phyloP scores from a whole-genome alignment of 2,329 filamentous ascomycete species.

The Verticillium longisporum region DNA sequence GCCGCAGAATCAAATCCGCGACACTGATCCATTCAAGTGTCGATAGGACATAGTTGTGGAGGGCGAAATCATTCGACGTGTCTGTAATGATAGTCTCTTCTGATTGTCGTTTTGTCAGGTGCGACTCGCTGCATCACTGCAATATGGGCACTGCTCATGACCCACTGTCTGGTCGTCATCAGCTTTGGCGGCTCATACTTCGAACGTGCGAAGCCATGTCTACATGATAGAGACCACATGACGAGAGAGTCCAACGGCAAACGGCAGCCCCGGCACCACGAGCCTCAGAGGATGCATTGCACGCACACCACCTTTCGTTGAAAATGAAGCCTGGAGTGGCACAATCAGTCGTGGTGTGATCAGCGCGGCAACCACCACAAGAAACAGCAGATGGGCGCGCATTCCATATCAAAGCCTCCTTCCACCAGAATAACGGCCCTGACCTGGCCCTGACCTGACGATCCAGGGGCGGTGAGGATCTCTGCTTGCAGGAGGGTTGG shows the following conservation, averaged over 20 bases:
- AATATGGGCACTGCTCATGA: too few relatives aligned
- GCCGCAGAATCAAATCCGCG: background rate
- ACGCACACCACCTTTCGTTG: background rate
- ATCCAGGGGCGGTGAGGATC: constrained; percentile 2
- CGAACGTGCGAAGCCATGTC: constrained; percentile 2
- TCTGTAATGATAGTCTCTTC: too few relatives aligned
- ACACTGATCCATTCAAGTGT: too few relatives aligned
- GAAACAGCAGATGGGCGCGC: constrained; percentile 6
- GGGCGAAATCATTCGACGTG: too few relatives aligned
- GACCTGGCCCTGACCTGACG: background rate
- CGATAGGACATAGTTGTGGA: too few relatives aligned
- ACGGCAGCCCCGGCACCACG: background rate
- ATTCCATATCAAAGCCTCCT: background rate
- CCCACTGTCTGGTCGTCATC: too few relatives aligned
- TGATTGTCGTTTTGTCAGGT: too few relatives aligned
- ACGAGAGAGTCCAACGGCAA: background rate
- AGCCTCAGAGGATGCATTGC: background rate
- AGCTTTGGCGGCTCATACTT: constrained; percentile 2
- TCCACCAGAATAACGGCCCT: background rate
- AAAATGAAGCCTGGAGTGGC: background rate
- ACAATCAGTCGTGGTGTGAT: background rate
- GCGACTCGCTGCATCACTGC: too few relatives aligned
- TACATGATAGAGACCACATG: background rate
- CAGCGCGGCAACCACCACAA: constrained; percentile 10
- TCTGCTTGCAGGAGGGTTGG: background rate